These are phyloP conservation scores for Arthrocladium fulminans DNA, from an alignment of 2,329 filamentous ascomycete species.

Conservation along the genomic window DNA sequence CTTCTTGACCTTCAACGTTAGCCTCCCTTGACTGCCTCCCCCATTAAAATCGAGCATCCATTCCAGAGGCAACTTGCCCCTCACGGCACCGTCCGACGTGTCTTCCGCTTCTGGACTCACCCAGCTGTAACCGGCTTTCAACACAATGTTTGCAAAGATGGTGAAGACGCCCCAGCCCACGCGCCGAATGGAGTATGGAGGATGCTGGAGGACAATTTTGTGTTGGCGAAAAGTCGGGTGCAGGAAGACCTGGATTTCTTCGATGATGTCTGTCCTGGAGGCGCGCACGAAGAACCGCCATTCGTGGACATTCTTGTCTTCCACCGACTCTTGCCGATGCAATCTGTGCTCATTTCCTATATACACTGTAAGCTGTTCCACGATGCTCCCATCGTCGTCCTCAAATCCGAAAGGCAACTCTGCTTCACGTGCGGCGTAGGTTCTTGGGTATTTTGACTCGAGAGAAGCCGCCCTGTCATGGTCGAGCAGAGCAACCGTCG, in stretches of 20 bases:
- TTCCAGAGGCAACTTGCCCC: slow-evolving; percentile 18
- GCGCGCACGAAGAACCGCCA: slow-evolving; percentile 21
- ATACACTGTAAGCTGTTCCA: slow-evolving; percentile 18
- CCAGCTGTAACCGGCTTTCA: slow-evolving; percentile 20
- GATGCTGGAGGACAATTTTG: slow-evolving; percentile 14
- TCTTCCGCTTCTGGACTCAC: slow-evolving; percentile 18
- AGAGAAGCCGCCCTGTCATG: slow-evolving; percentile 9
- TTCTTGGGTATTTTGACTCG: slow-evolving; percentile 11
- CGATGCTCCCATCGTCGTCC: slow-evolving; percentile 14
- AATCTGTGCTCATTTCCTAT: slow-evolving; percentile 21
- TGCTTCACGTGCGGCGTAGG: slow-evolving; percentile 12
- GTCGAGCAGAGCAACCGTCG: slow-evolving; percentile 14
- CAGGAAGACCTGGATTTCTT: slow-evolving; percentile 17
- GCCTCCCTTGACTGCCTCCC: slow-evolving; percentile 17
- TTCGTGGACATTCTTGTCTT: slow-evolving; percentile 17
- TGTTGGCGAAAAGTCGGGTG: slow-evolving; percentile 20
- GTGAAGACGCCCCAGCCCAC: slow-evolving; percentile 21
- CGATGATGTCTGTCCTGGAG: slow-evolving; percentile 18
- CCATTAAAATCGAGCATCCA: slow-evolving; percentile 20
- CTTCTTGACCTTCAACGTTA: slow-evolving; percentile 19
- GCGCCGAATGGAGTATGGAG: slow-evolving; percentile 18
- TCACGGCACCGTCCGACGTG: slow-evolving; percentile 14
- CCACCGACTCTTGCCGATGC: slow-evolving; percentile 11
- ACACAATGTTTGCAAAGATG: slow-evolving; percentile 18
- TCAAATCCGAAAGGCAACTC: neutral